Base-by-base conservation (phyloP, 2,329 filamentous ascomycete species). In the Lasiodiplodia theobromae region DNA sequence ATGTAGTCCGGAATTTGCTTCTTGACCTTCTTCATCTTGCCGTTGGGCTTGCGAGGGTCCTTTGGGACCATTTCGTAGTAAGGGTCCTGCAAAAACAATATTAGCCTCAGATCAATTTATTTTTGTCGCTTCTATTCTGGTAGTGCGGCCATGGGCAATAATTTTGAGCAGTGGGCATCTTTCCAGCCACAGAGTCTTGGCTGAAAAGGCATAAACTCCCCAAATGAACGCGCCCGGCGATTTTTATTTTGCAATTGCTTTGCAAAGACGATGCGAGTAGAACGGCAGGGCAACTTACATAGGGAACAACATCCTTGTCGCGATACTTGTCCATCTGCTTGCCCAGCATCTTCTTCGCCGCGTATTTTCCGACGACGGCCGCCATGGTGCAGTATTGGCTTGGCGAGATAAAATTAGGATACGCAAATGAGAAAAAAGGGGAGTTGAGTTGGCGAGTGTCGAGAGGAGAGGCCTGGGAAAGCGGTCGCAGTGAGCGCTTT, bases 1-100 rank as follows among this genome's bases (percentile, higher is more conserved):
- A 98, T 88, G 67, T 95, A 95, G 31, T 88, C 87, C 0, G 94
- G 94, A 44, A 94, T 84, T 25, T 93, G 92, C 82, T 96, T 97
- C 82, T 92, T 93, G 77, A 91, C 88, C 80, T 92, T 97, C 84
- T 93, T 95, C 68, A 86, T 85, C 78, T 94, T 96, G 74, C 88
- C 89, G 31, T 89, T 88, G 14, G 60, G 60, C 66, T 84, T 87
- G 71, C 89, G 87, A 10, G 91, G 92, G 52, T 94, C 90, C 25
- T 90, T 89, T 14, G 60, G 60, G 44, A 97, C 89, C 73, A 89
- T 86, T 78, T 97, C 93, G 75, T 94, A 97, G 82, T 94, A 97
- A 6, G 94, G 94, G 77, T 98, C 94, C 92, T 97, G 74, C 10
- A 57, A 37, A 47, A 44, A 25, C 16, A 57, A 66, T 63, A 70